phyloP scores from a whole-genome alignment of 2,329 filamentous ascomycete species.

The Ilyonectria destructans region DNA sequence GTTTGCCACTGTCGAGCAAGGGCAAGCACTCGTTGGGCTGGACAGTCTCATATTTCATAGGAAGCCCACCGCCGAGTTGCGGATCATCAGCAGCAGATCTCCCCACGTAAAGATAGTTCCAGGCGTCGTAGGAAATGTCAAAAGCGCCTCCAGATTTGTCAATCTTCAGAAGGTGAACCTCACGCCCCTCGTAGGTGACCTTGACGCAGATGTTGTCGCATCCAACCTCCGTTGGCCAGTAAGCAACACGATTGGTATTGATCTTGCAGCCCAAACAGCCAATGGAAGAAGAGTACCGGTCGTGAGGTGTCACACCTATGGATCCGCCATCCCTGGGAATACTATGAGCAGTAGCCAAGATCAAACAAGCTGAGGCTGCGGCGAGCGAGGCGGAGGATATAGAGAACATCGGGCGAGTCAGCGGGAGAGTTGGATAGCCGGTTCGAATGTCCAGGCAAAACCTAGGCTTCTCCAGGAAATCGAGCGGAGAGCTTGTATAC shows the following conservation, averaged over 20 bases:
- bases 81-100: conserved; percentile 1
- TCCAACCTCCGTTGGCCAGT: conserved; percentile 68
- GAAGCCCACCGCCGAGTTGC: background rate
- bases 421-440: too few relatives aligned
- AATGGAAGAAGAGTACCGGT: too few relatives aligned
- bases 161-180: conserved; percentile 70
- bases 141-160: conserved; percentile 69
- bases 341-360: too few relatives aligned
- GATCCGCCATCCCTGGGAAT: too few relatives aligned
- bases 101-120: conserved; percentile 9
- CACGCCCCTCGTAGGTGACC: conserved; percentile 62
- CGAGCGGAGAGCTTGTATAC: too few relatives aligned
- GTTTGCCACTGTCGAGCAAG: background rate
- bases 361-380: too few relatives aligned
- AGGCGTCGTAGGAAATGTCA: conserved; percentile 55
- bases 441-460: too few relatives aligned
- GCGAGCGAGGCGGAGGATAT: too few relatives aligned
- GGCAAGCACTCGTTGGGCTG: background rate
- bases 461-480: too few relatives aligned
- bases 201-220: conserved; percentile 71
- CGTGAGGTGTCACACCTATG: too few relatives aligned
- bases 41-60: conserved; percentile 5
- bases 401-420: too few relatives aligned
- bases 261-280: conserved; percentile 67
- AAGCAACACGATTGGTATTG: conserved; percentile 71